Evolutionary conservation across 768 basidiomycete species (phyloP), one percentile per base, ranked within the genome.

Genomic region (Mycena venus): DNA sequence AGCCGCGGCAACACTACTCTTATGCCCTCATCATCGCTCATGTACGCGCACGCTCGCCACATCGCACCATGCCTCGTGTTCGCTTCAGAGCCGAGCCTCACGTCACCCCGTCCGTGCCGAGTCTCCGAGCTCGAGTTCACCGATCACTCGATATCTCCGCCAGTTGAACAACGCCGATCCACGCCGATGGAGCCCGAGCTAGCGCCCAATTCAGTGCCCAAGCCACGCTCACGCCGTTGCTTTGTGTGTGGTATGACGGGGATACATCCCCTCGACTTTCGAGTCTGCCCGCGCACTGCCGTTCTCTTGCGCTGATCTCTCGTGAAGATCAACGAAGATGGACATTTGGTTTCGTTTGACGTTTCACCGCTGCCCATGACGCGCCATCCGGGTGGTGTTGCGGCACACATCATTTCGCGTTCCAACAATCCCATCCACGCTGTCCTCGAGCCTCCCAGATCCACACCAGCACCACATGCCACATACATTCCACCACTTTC

Each of bases 361-460:
- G 68, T 56, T 19, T 69, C 68, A 3, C 56, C 68, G 21, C 58
- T 60, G 4, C 56, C 68, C 56, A 68, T 68, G 67, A 68, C 56
- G 32, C 65, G 65, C 65, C n/a, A n/a, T n/a, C n/a, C n/a, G 8
- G 56, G 58, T 23, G 68, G 58, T 10, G 58, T 60, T 47, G 56
- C 68, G 0, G 68, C 49, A 8, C 68, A 69, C 32, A 10, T 69
- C 4, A 42, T 63, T 14, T 63, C 61, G 15, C 61, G 58, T 10
- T 3, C 17, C 9, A n/a, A n/a, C 19, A 60, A 38, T 14, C 34
- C 58, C 3, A 36, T 7, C 34, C 58, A 7, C 17, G 4, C 25
- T 17, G 34, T 60, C 19, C 8, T 10, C 17, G 32, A 31, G 31
- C 31, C 55, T 56, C 31, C 29, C 31, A 14, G 34, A 32, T 56